Base-by-base conservation (phyloP, 148 eudicot genomes). In the Fagopyrum esculentum region DNA sequence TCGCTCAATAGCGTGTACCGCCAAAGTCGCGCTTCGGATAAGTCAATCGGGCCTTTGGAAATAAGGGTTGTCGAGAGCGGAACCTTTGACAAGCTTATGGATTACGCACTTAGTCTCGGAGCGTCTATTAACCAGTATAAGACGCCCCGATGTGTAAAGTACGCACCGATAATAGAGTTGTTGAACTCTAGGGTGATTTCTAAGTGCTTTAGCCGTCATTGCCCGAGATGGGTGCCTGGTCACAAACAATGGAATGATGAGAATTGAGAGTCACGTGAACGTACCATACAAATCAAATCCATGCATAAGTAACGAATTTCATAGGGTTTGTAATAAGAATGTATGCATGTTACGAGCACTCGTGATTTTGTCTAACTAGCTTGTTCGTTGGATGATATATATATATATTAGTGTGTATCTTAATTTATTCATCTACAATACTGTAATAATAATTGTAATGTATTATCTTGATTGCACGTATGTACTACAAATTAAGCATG, bases 31-130 rank as follows among this genome's bases (percentile, higher is more conserved):
- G 66, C 52, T 12, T 56, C 76, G 10, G 81, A 79, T 22, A 70
- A 75, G 63, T 76, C 78, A 1, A 76, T 80, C 16, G 82, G 82
- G 48, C 75, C 82, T 2, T 44, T 80, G 55, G 82, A 80, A 76
- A 80, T 80, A 17, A 60, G 66, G 73, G 63, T 76, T 0, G 82
- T 80, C 3, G 82, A 80, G 73, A 43, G n/a, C 50, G 82, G 82
- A 16, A 76, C 79, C 6, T 80, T 80, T 59, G 82, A 80, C 71
- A 73, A 48, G 78, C 82, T 80, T 45, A 80, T 80, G 82, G 82
- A 80, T 19, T 80, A 59, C 17, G 82, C 82, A 5, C 45, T 76
- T 2, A 64, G 66, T 35, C 48, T 61, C 4, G 82, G 82, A 1
- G 82, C 82, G 4, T 80, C 82, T 1, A 75, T 80, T 17, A 80